phyloP scores from a whole-genome alignment of 2,329 filamentous ascomycete species.

The Cladophialophora exuberans region DNA sequence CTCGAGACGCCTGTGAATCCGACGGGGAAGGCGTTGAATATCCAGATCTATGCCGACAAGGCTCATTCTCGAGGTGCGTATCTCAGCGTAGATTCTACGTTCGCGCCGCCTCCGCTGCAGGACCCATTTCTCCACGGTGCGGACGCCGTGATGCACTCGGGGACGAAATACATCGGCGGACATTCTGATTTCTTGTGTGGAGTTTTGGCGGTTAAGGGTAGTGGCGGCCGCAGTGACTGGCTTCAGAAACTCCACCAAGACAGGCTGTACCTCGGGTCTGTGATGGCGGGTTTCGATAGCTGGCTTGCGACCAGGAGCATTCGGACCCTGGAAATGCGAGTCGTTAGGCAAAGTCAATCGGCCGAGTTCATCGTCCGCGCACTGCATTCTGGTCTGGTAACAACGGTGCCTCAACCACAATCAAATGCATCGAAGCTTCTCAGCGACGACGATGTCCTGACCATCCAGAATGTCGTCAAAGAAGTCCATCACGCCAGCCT shows the following conservation, averaged over 20 bases:
- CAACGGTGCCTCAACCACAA: slow-evolving; percentile 50
- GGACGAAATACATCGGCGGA: slow-evolving; percentile 95
- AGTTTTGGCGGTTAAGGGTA: slow-evolving; percentile 69
- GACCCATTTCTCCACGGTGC: slow-evolving; percentile 82
- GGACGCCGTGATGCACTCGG: slow-evolving; percentile 87
- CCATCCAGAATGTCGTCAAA: slow-evolving; percentile 59
- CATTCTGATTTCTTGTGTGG: slow-evolving; percentile 94
- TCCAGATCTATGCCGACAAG: slow-evolving; percentile 70
- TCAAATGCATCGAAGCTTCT: slow-evolving; percentile 40
- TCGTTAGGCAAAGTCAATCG: slow-evolving; percentile 74
- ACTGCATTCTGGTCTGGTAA: too few relatives aligned
- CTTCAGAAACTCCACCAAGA: slow-evolving; percentile 65
- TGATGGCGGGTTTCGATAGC: slow-evolving; percentile 86
- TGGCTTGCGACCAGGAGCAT: slow-evolving; percentile 90
- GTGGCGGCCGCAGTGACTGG: slow-evolving; percentile 65
- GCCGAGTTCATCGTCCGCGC: slow-evolving; percentile 72
- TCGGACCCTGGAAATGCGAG: slow-evolving; percentile 81
- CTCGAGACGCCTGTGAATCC: slow-evolving; percentile 95
- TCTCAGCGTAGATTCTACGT: slow-evolving; percentile 86
- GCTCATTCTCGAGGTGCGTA: slow-evolving; percentile 74
- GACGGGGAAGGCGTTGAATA: slow-evolving; percentile 76
- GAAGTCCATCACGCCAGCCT: slow-evolving; percentile 77
- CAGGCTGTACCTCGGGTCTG: slow-evolving; percentile 74
- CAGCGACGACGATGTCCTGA: slow-evolving; percentile 46
- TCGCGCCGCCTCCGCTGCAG: slow-evolving; percentile 85